These are phyloP conservation scores for Solanum corneliomulleri DNA, from an alignment of 257 asterid genomes.

Conservation along the genomic window DNA sequence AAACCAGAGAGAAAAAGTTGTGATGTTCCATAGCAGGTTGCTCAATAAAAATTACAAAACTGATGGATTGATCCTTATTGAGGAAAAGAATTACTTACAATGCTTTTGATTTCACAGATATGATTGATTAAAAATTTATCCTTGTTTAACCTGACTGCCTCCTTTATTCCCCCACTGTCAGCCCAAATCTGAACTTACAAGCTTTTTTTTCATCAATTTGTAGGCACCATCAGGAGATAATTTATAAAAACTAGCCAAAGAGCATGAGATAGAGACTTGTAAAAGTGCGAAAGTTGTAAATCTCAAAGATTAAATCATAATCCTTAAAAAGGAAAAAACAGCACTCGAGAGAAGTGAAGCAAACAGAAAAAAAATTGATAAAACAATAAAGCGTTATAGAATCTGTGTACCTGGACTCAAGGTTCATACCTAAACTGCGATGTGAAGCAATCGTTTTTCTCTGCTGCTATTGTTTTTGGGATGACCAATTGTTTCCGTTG, in stretches of 20 bases:
- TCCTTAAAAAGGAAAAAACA: background rate
- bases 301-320: background rate
- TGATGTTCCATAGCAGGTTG: background rate
- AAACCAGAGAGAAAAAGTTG: too few relatives aligned
- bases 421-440: too few relatives aligned
- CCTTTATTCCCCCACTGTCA: background rate
- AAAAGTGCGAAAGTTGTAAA: background rate
- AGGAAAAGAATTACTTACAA: background rate
- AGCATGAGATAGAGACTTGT: background rate
- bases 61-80: background rate
- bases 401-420: too few relatives aligned
- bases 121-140: background rate
- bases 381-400: too few relatives aligned
- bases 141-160: background rate
- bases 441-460: too few relatives aligned
- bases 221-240: background rate
- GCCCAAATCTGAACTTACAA: constrained; percentile 3
- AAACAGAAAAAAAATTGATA: too few relatives aligned
- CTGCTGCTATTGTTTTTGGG: too few relatives aligned
- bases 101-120: background rate
- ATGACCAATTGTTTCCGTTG: too few relatives aligned
- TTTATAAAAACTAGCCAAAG: background rate
- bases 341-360: background rate
- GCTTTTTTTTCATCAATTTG: constrained; percentile 5
- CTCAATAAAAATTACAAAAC: background rate